A percentile compares a stretch with the other conserved stretches of the same genome.
These are phyloP conservation scores for Fusarium nygamai DNA, from an alignment of 2,329 filamentous ascomycete species.

Conservation along the genomic window DNA sequence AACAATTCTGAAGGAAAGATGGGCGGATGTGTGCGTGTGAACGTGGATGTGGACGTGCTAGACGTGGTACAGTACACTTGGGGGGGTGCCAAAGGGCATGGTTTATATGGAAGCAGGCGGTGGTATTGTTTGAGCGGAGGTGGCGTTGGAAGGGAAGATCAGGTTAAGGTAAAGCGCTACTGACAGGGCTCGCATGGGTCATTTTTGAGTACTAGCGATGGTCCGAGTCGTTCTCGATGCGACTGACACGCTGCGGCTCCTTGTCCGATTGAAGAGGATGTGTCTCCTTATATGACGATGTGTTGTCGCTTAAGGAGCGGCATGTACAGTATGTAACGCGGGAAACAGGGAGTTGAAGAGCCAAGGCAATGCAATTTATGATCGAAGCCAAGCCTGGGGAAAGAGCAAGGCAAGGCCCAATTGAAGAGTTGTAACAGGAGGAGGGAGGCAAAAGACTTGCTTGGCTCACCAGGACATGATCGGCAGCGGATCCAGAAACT, in stretches of 20 bases:
- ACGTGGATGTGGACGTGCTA: not conserved
- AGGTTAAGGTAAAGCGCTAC: slow-evolving; percentile 38
- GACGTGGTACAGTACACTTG: not conserved
- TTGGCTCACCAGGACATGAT: slow-evolving; percentile 43
- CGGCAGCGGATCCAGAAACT: slow-evolving; percentile 32
- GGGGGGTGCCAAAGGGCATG: slow-evolving; percentile 12
- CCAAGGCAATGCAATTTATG: slow-evolving; percentile 11
- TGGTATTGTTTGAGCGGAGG: slow-evolving; percentile 41
- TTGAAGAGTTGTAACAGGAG: slow-evolving; percentile 24
- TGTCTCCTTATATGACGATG: slow-evolving; percentile 23
- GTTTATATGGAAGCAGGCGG: slow-evolving; percentile 30
- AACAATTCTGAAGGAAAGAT: slow-evolving; percentile 10
- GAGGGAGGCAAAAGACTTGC: slow-evolving; percentile 28
- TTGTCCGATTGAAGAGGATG: slow-evolving; percentile 12
- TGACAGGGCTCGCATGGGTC: slow-evolving; percentile 16
- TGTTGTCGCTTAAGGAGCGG: slow-evolving; percentile 19
- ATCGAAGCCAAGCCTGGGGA: slow-evolving; percentile 23
- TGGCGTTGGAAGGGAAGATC: slow-evolving; percentile 36
- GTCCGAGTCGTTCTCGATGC: slow-evolving; percentile 8
- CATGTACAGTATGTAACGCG: slow-evolving; percentile 18
- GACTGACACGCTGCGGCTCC: slow-evolving; percentile 18
- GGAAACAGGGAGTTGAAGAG: slow-evolving; percentile 20
- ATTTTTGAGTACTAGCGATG: not conserved
- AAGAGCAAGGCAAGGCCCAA: not conserved
- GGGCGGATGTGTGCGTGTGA: slow-evolving; percentile 2